These are phyloP conservation scores for Tulasnella sp. DNA, from an alignment of 768 basidiomycete species.

Conservation along the genomic window DNA sequence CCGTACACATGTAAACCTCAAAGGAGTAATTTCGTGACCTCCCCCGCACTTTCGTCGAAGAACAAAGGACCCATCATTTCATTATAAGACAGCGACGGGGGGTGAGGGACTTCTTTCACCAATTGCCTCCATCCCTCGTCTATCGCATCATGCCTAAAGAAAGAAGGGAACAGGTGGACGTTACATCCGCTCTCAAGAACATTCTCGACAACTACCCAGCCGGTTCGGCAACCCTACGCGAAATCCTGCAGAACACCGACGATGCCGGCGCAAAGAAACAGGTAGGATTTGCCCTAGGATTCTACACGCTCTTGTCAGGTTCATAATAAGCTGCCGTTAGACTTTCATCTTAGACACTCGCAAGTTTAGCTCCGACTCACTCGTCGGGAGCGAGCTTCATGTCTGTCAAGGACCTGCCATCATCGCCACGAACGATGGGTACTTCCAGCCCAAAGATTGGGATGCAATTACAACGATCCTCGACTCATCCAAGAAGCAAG, in stretches of 20 bases:
- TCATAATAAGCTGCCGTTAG: background rate
- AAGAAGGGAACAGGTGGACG: background rate
- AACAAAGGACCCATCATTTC: background rate
- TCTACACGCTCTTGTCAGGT: background rate
- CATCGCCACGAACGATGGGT: conserved; percentile 19
- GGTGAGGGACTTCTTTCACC: background rate
- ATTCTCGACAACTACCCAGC: conserved; percentile 24
- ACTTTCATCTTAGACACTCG: conserved; percentile 17
- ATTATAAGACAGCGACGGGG: background rate
- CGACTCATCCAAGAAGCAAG: conserved; percentile 20
- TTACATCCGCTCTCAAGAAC: background rate
- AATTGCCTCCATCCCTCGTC: background rate
- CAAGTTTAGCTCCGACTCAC: background rate
- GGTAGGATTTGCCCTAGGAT: background rate
- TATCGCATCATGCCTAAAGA: background rate
- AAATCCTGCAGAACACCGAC: conserved; percentile 20
- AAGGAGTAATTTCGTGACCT: no score
- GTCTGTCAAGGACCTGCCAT: conserved; percentile 28
- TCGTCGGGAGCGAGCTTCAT: background rate
- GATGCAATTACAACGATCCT: conserved; percentile 13
- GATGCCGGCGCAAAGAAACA: conserved; percentile 2
- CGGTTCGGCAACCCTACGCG: conserved; percentile 4
- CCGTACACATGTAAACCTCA: no score
- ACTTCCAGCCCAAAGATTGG: conserved; percentile 7
- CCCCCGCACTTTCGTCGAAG: background rate